Percentiles rank a stretch among this genome's conserved stretches.
These are phyloP conservation scores for Teratosphaeria pseudoeucalypti DNA, from an alignment of 2,329 filamentous ascomycete genomes.

Conservation along the genomic window DNA sequence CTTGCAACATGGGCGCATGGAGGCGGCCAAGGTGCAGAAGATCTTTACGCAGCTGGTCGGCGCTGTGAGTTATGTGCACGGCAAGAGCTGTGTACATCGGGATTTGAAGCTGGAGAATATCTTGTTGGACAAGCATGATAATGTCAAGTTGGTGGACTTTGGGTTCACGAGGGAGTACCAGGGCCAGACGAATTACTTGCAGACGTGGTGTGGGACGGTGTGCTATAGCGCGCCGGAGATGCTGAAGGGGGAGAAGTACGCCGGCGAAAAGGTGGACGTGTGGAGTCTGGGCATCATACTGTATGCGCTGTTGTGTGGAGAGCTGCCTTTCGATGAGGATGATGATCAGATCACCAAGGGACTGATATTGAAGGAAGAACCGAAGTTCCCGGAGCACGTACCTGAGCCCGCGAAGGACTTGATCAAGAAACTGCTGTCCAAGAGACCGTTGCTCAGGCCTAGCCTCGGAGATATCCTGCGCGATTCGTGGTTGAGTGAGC, in stretches of 20 bases:
- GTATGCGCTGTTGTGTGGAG: conserved; percentile 70
- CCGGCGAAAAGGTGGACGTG: conserved; percentile 93
- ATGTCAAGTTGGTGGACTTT: conserved; percentile 96
- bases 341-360: conserved; percentile 81
- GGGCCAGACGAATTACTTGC: conserved; percentile 83
- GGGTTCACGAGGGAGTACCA: conserved; percentile 97
- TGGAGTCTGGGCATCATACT: conserved; percentile 84
- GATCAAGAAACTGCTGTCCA: conserved; percentile 73
- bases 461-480: conserved; percentile 73
- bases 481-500: conserved; percentile 77
- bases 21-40: conserved; percentile 79
- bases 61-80: conserved; percentile 89
- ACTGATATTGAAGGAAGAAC: conserved; percentile 76
- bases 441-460: conserved; percentile 75
- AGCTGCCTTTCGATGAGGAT: conserved; percentile 92
- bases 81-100: conserved; percentile 88
- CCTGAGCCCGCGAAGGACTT: conserved; percentile 67
- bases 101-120: conserved; percentile 97
- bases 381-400: conserved; percentile 71
- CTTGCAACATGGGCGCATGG: conserved; percentile 72
- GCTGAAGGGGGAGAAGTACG: conserved; percentile 96
- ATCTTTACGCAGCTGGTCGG: conserved; percentile 94
- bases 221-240: conserved; percentile 98
- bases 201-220: conserved; percentile 95
- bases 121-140: conserved; percentile 87